Conservation (phyloP, 2,329 filamentous ascomycete genomes). For the Penicillium thymicola region DNA sequence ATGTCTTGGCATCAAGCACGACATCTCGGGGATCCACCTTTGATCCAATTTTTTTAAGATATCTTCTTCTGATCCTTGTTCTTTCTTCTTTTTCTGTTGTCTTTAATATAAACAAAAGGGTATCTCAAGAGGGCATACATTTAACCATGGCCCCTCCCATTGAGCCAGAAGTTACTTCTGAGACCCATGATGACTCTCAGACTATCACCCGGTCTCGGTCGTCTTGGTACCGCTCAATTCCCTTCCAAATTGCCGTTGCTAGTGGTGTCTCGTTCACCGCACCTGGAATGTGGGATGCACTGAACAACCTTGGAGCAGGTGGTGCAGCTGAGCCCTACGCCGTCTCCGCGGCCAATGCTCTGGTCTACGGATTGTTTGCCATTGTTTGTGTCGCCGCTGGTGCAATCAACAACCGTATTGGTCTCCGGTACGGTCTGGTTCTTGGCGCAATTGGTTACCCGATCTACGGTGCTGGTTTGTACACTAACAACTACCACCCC, state of each 20-base stretch:
- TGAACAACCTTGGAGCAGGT: constrained; percentile 53
- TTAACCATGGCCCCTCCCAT: background rate
- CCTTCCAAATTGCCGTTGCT: constrained; percentile 24
- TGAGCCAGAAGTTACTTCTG: constrained; percentile 2
- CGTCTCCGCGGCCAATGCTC: constrained; percentile 50
- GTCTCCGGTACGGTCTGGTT: constrained; percentile 43
- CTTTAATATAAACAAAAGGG: background rate
- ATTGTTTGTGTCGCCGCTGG: constrained; percentile 49
- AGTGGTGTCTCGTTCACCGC: constrained; percentile 26
- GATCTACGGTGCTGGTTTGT: constrained; percentile 48
- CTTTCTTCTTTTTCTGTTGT: background rate
- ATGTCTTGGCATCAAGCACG: constrained; percentile 4
- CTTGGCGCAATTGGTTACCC: constrained; percentile 47
- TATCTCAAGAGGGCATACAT: background rate
- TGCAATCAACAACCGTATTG: constrained; percentile 49
- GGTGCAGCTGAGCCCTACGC: constrained; percentile 52
- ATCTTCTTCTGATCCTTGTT: background rate
- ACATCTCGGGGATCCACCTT: constrained; percentile 1
- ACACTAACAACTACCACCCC: constrained; percentile 50
- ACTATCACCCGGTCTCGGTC: background rate
- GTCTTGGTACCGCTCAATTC: constrained; percentile 23
- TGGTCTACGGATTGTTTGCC: constrained; percentile 48
- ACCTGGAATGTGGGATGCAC: constrained; percentile 51
- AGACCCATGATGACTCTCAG: background rate
- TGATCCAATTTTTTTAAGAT: background rate